These are phyloP conservation scores for Pythium insidiosum DNA, from an alignment of 352 stramenopile genomes.

Conservation along the genomic window DNA sequence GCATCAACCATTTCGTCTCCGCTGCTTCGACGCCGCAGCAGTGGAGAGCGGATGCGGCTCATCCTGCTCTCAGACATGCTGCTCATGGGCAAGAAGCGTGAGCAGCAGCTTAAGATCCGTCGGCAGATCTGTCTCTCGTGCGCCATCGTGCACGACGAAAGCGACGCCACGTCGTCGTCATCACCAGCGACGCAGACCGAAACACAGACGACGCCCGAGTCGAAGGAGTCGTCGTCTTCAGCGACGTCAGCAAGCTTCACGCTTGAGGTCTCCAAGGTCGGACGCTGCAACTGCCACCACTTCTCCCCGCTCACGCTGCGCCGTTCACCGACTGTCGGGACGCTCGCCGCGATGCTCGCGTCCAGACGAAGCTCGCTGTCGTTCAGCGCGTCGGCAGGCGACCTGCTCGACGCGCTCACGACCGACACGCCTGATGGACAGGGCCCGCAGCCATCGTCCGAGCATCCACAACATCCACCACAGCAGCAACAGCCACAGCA, in stretches of 20 bases:
- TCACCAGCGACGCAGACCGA: neutral
- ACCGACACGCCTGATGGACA: neutral
- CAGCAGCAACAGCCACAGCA: neutral
- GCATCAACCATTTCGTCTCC: conserved; percentile 1
- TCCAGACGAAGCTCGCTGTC: conserved; percentile 19
- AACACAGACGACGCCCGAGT: neutral
- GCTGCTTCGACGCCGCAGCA: conserved; percentile 15
- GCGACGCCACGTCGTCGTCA: neutral
- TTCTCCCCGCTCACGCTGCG: conserved; percentile 32
- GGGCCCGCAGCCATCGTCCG: neutral
- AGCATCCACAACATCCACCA: neutral
- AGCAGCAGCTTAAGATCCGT: conserved; percentile 40
- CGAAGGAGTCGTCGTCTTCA: neutral
- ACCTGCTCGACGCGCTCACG: neutral
- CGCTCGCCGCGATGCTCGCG: conserved; percentile 12
- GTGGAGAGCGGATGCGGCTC: conserved; percentile 29
- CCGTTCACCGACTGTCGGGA: conserved; percentile 16
- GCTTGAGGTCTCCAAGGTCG: conserved; percentile 39
- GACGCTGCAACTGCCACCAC: conserved; percentile 48
- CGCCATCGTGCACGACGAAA: conserved; percentile 24
- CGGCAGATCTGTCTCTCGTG: conserved; percentile 56
- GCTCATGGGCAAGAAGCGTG: conserved; percentile 45
- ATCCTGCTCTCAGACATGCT: conserved; percentile 62
- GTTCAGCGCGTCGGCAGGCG: conserved; percentile 1
- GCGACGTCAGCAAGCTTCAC: conserved; percentile 18